Conservation (phyloP, 2,329 filamentous ascomycete genomes). For the Aspergillus chevalieri region DNA sequence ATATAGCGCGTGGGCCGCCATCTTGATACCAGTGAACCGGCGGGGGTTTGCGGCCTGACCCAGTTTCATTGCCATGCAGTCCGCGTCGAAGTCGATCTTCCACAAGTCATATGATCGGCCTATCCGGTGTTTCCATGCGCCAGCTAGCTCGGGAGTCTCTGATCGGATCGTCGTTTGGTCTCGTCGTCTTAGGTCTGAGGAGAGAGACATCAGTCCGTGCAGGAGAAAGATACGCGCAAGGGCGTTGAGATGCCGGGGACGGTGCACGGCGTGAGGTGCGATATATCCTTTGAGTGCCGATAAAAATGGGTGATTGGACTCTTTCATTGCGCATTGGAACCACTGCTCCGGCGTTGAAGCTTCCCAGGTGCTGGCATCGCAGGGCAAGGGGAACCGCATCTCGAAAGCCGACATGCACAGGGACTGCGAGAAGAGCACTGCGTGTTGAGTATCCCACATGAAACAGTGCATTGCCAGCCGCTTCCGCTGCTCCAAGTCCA, state of each 20-base stretch:
- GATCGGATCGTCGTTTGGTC: conserved; percentile 56
- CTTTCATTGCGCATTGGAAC: conserved; percentile 38
- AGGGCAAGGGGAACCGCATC: conserved; percentile 52
- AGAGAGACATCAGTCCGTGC: conserved; percentile 58
- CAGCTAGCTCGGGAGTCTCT: conserved; percentile 29
- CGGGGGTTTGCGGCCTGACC: conserved; percentile 24
- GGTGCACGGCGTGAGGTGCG: conserved; percentile 34
- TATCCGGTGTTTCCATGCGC: conserved; percentile 49
- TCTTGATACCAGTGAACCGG: conserved; percentile 45
- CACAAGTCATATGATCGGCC: conserved; percentile 51
- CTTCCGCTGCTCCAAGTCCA: conserved; percentile 54
- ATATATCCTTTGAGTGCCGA: conserved; percentile 53
- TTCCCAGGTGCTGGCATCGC: conserved; percentile 52
- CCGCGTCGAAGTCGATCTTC: conserved; percentile 53
- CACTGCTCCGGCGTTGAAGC: conserved; percentile 49
- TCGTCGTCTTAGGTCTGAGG: conserved; percentile 56
- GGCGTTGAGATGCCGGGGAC: conserved; percentile 41
- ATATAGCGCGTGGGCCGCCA: conserved; percentile 51
- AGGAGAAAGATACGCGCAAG: conserved; percentile 51
- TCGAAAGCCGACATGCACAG: conserved; percentile 63
- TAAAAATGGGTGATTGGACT: conserved; percentile 42
- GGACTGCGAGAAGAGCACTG: conserved; percentile 59
- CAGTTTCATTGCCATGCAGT: conserved; percentile 39
- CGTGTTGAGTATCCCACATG: conserved; percentile 62
- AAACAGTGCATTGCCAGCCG: conserved; percentile 57